Base-by-base conservation (phyloP, 2,329 filamentous ascomycete species). In the Claviceps spartinae region DNA sequence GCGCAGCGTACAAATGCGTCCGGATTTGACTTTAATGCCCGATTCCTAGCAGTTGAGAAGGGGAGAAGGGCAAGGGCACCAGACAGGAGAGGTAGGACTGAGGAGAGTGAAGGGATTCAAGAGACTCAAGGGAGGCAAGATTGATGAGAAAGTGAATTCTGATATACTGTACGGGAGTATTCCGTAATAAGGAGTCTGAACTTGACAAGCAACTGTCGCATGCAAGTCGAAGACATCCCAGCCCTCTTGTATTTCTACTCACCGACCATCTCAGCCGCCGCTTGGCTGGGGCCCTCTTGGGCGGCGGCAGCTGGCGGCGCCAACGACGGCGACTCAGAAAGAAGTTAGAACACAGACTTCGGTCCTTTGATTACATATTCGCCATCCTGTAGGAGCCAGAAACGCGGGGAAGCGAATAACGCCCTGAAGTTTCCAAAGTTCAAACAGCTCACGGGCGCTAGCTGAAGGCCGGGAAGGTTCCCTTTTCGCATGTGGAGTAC, bases 191-290 rank as follows among this genome's bases (percentile, higher is more conserved):
- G 4, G 30, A 34, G 30, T 34, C 30, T 34, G 4, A 4, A 34
- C 26, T 30, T 36, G n/a, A 13, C 18, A 45, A 11, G 34, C 46
- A 38, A 47, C 45, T 48, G 37, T 47, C 44, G 22, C 41, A 49
- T 47, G 53, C 49, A 49, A 41, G 47, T 43, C 44, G 34, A 49
- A 55, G 49, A 44, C 48, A 41, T 52, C 53, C 54, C 53, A 52
- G 55, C 53, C 55, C 51, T 56, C 55, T 56, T 56, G 51, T 56
- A 56, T 54, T 49, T 34, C 30, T 44, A 41, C 45, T 48, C 45
- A 42, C 45, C 49, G 52, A 46, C 52, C 49, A 30, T 48, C 20
- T 44, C 51, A 54, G 30, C 42, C 37, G 50, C 45, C 48, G 41
- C 49, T 24, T 52, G 34, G 49, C 41, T 34, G 37, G 44, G 13